A percentile compares a stretch with the other conserved stretches of the same genome.
Evolutionary conservation across 1,284 basidiomycete species (phyloP).

Genomic region (Porogramme epimiltina): DNA sequence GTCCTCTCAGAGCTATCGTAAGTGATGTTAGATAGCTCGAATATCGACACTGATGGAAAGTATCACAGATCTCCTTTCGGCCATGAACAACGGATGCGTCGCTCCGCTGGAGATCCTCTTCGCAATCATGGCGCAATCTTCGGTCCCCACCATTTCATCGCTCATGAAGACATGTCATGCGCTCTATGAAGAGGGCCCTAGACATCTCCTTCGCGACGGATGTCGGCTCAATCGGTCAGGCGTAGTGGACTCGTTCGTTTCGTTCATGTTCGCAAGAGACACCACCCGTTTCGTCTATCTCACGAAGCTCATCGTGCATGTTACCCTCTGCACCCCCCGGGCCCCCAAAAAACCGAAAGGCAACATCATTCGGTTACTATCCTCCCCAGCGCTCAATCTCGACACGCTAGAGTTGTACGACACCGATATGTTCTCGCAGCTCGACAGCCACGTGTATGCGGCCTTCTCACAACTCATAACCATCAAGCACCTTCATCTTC

Average conservation of each 20-base stretch:
- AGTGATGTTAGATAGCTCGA: too few relatives aligned
- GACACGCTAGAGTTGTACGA: neutral
- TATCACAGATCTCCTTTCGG: too few relatives aligned
- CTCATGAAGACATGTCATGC: conserved; percentile 4
- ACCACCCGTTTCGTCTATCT: neutral
- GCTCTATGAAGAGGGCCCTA: neutral
- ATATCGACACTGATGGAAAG: too few relatives aligned
- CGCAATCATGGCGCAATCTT: neutral
- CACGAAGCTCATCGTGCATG: neutral
- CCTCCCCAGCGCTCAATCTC: neutral
- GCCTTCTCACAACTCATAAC: neutral
- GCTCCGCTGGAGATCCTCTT: neutral
- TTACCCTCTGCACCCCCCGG: neutral
- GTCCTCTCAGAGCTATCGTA: too few relatives aligned
- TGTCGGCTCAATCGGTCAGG: neutral
- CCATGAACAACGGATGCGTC: too few relatives aligned
- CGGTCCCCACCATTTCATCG: neutral
- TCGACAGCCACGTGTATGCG: neutral
- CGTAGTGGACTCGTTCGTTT: neutral
- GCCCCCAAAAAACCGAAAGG: neutral
- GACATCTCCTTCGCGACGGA: conserved; percentile 3
- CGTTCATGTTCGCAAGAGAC: conserved; percentile 1
- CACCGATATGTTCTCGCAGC: neutral
- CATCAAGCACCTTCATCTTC: neutral
- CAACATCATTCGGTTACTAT: neutral